phyloP scores from a whole-genome alignment of 2,329 filamentous ascomycete species.

The Elsinoe arachidis region DNA sequence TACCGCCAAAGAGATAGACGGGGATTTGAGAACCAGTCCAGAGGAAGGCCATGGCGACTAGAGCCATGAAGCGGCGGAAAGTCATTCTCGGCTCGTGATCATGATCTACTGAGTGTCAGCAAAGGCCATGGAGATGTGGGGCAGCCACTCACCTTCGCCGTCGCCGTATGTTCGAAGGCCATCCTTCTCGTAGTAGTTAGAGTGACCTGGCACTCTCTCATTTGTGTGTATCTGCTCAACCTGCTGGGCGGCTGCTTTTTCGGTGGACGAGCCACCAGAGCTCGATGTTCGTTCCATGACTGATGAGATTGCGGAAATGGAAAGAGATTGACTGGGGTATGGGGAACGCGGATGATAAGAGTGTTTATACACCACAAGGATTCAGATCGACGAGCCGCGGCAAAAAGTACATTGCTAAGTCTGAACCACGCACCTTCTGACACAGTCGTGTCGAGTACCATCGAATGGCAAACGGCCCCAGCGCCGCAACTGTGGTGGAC shows the following conservation, averaged over 20 bases:
- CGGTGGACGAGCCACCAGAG: constrained; percentile 5
- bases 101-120: constrained; percentile 24
- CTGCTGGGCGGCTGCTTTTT: constrained; percentile 17
- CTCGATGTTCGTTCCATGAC: constrained; percentile 7
- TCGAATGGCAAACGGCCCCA: background rate
- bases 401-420: background rate
- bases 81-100: constrained; percentile 35
- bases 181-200: constrained; percentile 40
- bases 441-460: background rate
- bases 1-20: constrained; percentile 36
- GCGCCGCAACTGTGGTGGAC: background rate
- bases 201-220: constrained; percentile 30
- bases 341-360: background rate
- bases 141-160: constrained; percentile 25
- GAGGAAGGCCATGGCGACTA: constrained; percentile 51
- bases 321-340: background rate
- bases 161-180: constrained; percentile 40
- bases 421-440: background rate
- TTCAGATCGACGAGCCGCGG: background rate
- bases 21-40: constrained; percentile 56
- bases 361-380: constrained; percentile 1
- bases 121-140: background rate
- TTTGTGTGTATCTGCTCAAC: constrained; percentile 31
- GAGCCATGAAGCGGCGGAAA: constrained; percentile 44
- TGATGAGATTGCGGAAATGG: background rate